A percentile compares a stretch with the other conserved stretches of the same genome.
Evolutionary conservation across 2,329 filamentous ascomycete genomes (phyloP).

Genomic region (Spiromastix sp.): DNA sequence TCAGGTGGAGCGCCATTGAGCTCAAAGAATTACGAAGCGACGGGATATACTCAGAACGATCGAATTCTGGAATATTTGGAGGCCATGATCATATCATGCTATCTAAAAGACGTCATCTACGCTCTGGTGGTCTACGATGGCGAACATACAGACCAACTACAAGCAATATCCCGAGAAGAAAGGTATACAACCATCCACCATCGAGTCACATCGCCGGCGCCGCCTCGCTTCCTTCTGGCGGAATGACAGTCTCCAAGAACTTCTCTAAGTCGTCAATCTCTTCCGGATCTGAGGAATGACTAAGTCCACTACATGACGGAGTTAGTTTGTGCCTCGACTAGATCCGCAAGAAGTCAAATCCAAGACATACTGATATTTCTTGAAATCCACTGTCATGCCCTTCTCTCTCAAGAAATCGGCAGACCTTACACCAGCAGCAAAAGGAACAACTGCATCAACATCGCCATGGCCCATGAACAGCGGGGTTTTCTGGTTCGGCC

Average conservation of each 20-base stretch:
- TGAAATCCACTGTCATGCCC: constrained; percentile 65
- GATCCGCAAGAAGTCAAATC: too few relatives aligned
- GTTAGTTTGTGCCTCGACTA: neutral
- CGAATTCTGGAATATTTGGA: too few relatives aligned
- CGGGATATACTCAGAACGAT: too few relatives aligned
- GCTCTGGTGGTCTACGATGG: too few relatives aligned
- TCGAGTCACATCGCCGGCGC: too few relatives aligned
- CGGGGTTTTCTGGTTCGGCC: constrained; percentile 62
- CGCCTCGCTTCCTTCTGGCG: neutral
- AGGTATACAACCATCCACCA: neutral
- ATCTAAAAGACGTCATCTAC: too few relatives aligned
- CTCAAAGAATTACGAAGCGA: too few relatives aligned
- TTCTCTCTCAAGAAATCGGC: constrained; percentile 55
- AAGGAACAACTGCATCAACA: constrained; percentile 60
- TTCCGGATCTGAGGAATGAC: constrained; percentile 62
- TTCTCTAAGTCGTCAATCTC: constrained; percentile 74
- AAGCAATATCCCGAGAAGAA: neutral
- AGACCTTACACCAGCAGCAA: constrained; percentile 58
- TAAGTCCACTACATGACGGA: constrained; percentile 45
- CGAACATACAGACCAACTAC: too few relatives aligned
- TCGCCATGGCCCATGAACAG: constrained; percentile 88
- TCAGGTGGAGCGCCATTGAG: too few relatives aligned
- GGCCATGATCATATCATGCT: too few relatives aligned
- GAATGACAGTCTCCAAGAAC: constrained; percentile 40
- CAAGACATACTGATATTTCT: constrained; percentile 58